Evolutionary conservation across 495 filamentous ascomycete genomes (phyloP).

Genomic region (Tuber aestivum): DNA sequence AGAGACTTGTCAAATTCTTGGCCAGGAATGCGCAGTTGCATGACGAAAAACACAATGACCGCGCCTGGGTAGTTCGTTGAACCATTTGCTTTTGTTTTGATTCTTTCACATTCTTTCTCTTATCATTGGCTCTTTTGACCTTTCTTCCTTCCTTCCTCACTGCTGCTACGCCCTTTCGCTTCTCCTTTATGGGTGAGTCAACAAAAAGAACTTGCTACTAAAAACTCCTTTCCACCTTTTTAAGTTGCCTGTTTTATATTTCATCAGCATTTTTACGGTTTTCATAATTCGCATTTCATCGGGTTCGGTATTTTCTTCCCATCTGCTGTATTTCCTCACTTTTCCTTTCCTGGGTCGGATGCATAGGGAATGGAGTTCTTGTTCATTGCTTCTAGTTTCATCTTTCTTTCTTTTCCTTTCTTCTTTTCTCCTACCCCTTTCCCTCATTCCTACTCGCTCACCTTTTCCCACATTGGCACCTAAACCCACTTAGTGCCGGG

Average conservation of each 20-base stretch:
- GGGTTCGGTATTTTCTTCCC: neutral
- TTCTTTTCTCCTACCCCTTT: too few species aligned
- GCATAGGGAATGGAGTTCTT: constrained; percentile 4
- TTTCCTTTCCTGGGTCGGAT: neutral
- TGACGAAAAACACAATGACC: constrained; percentile 16
- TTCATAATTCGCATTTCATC: constrained; percentile 5
- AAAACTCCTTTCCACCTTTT: neutral
- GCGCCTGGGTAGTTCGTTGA: constrained; percentile 14
- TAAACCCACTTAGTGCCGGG: neutral
- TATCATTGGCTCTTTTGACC: neutral
- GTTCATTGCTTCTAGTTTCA: neutral
- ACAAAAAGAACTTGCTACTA: neutral
- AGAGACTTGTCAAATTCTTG: constrained; percentile 29
- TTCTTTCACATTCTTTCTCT: constrained; percentile 5
- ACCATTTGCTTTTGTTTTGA: constrained; percentile 20
- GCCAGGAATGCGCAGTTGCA: constrained; percentile 33
- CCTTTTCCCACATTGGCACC: neutral
- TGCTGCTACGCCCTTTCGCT: too few species aligned
- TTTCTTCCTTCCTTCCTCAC: neutral
- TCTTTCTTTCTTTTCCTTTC: neutral
- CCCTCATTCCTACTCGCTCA: neutral
- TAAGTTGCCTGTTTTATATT: neutral
- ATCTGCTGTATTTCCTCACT: neutral
- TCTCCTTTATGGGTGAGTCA: neutral
- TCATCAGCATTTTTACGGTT: neutral